Base-by-base conservation (phyloP, 345 rosid genomes). In the Citrus medica region DNA sequence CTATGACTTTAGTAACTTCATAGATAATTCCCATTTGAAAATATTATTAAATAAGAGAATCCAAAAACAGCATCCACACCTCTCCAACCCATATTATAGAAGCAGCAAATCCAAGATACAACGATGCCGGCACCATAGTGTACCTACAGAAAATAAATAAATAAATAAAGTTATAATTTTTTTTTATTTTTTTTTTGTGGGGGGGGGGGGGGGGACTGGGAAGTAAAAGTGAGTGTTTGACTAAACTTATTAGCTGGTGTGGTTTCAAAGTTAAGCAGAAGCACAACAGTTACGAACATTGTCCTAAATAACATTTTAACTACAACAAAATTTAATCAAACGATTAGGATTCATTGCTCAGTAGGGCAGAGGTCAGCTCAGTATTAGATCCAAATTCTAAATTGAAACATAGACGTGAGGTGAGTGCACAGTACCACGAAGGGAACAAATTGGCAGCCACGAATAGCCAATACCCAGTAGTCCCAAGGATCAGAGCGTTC, bases 11-110 rank as follows among this genome's bases (percentile, higher is more conserved):
- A 24, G n/a, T 64, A 51, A 27, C 71, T 60, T 27, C 56, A 79
- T 24, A 75, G 67, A 17, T 25, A 75, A 77, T 28, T n/a, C 30
- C 10, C 63, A 40, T 24, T 42, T 16, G 74, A 27, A 48, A 16
- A 59, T 21, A 63, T 21, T 14, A 74, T 2, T 55, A 78, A 74
- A 65, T 33, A 22, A 17, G 22, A 28, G 21, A 80, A 71, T 35
- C 56, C 17, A 17, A 71, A 85, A 38, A 73, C 80, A 28, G 71
- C 32, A 72, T 58, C 71, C n/a, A 62, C 80, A 95, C 99, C 98
- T 95, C 87, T 79, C 98, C 99, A 78, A 95, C 96, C 98, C 99
- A 95, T 77, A 93, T 91, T 21, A 95, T 89, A 38, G 99, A 95
- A 79, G 99, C 93, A 40, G 93, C 79, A 85, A 95, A 95, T 22